Base-by-base conservation (phyloP, 2,329 filamentous ascomycete genomes). In the Aspergillus alliaceus region DNA sequence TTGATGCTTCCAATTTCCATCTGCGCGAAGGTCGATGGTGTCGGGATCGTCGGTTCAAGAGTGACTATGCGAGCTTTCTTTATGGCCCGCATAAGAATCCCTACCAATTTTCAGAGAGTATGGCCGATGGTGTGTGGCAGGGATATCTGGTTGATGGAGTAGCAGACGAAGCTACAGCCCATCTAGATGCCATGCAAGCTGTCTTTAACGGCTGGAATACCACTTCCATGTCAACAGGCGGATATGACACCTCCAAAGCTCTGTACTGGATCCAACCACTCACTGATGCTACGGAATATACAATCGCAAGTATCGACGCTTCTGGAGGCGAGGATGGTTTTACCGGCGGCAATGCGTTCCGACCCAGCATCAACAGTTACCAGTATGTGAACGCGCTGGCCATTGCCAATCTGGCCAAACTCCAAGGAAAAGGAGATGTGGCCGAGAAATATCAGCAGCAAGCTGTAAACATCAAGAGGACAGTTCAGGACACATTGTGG, bases 231-330 rank as follows among this genome's bases (percentile, higher is more conserved):
- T 71, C n/a, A 76, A 62, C 67, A 2, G 77, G 78, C 50, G 70
- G 72, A 2, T 74, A 71, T 29, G 75, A 79, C 51, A 60, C 64
- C 0, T 64, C 64, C n/a, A 78, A 79, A 56, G 70, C 69, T 0
- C 61, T 79, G 6, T 79, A 78, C 59, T 79, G 70, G 62, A 71
- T 79, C 6, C 75, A 79, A 51, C 77, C 77, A 0, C 56, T 79
- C 1, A 70, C 71, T 0, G 77, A 79, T 61, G 77, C 77, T 0
- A 79, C 77, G 0, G 77, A 79, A 57, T 79, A 79, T 57, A 79
- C 76, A 1, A 78, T 79, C 46, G 71, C 74, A 0, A 76, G 72
- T 40, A 79, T 78, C 53, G 77, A 79, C 55, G 74, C 77, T 0
- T 72, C 68, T 1, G 60, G 62, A 1, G 63, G 63, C 8, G 31